Evolutionary conservation across 2,329 filamentous ascomycete genomes (phyloP), one percentile per base, ranked within the genome.

Genomic region (Sphaerulina vaccinii): DNA sequence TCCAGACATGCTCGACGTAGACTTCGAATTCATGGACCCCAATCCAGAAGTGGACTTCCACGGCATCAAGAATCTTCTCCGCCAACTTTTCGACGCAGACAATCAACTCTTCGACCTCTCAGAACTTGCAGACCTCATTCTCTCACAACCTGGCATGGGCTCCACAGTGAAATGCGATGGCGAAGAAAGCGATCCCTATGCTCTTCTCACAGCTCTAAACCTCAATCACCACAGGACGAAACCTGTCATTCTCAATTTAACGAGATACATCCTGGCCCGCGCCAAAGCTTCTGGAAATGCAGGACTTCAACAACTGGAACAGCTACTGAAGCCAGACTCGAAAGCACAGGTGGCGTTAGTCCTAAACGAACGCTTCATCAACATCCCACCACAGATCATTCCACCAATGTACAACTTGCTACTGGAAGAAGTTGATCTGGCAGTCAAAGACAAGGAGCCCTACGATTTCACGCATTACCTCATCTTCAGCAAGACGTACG

Each of bases 1-100:
- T 65, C 87, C 90, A 66, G 88, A 96, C 68, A 87, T 92, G 70
- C 84, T 99, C 60, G 86, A 97, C 68, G 90, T 97, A 52, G 92
- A 97, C 60, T 99, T 99, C 66, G 93, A 99, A 75, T 97, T 90
- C 88, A 99, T 97, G 76, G 95, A 96, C 73, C 95, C 92, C 57
- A 86, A 93, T 63, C 79, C 88, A 1, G 83, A 87, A 6, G 80
- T 95, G 63, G 93, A 99, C 72, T 97, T 97, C 72, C 92, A 97
- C 73, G 93, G 93, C 52, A 82, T 95, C 63, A 96, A 96, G 71
- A 86, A 84, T 8, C 83, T 99, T 6, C 73, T 96, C 54, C 87
- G 92, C 54, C 93, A 99, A 71, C 83, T 99, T 36, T 85, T 99
- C 70, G 93, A 97, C 70, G 83, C 88, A 48, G 93, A 99, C 73